Evolutionary conservation across 495 filamentous ascomycete species (phyloP).

Genomic region (Neurospora sp.): DNA sequence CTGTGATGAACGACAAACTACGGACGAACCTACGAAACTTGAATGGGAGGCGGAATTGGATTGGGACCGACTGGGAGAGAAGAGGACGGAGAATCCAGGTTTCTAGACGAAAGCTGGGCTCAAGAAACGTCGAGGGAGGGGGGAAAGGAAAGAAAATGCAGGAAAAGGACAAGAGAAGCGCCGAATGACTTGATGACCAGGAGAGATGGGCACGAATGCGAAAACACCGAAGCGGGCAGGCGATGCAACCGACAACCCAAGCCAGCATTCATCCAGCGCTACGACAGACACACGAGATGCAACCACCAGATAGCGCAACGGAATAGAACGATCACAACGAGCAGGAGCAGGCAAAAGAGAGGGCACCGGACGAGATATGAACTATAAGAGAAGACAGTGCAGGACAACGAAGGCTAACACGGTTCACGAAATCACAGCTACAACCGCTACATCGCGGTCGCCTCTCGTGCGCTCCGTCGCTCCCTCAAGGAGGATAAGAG

Average conservation of each 20-base stretch:
- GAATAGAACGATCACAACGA: not conserved
- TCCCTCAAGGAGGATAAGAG: constrained; percentile 91
- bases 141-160: not conserved
- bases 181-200: not conserved
- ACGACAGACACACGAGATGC: not conserved
- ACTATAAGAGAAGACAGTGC: not conserved
- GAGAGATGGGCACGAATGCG: not conserved
- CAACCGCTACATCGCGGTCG: constrained; percentile 74
- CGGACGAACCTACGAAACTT: not conserved
- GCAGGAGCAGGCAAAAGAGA: not conserved
- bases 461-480: constrained; percentile 70
- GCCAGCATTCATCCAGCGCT: not conserved
- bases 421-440: constrained; percentile 42
- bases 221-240: not conserved
- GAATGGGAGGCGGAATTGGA: not conserved
- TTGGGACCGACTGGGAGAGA: not conserved
- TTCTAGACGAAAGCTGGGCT: not conserved
- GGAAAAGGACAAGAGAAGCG: not conserved
- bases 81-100: not conserved
- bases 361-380: not conserved
- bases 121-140: not conserved
- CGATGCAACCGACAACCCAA: not conserved
- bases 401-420: constrained; percentile 12
- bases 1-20: not conserved
- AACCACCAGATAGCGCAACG: not conserved